Conservation (phyloP, 192 early-diverging fungal species). For the Gorgonomyces haynaldii region DNA sequence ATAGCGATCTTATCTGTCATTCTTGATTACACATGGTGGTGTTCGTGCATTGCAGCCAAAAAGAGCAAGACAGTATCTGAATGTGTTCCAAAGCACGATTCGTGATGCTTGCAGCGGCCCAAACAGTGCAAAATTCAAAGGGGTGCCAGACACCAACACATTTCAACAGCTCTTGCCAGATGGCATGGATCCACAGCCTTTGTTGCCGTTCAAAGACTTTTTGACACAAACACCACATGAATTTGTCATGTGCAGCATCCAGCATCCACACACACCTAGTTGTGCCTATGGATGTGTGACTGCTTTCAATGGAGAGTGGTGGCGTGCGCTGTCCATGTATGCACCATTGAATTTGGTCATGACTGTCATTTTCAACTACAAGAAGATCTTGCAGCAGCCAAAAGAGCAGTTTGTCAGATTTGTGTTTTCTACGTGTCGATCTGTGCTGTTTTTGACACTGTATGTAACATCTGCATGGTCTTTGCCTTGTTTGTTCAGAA, state of each 20-base stretch:
- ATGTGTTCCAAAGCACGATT: constrained; percentile 8
- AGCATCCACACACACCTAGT: constrained; percentile 15
- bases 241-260: constrained; percentile 24
- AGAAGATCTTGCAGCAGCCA: constrained; percentile 17
- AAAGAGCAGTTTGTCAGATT: constrained; percentile 7
- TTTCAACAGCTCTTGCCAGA: constrained; percentile 12
- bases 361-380: constrained; percentile 23
- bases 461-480: constrained; percentile 32
- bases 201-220: constrained; percentile 16
- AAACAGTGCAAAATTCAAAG: constrained; percentile 14
- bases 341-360: constrained; percentile 26
- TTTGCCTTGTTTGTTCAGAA: constrained; percentile 17
- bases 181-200: too few relatives aligned
- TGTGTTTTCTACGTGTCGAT: constrained; percentile 10
- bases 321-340: constrained; percentile 20
- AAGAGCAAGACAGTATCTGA: constrained; percentile 13
- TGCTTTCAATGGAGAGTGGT: constrained; percentile 18
- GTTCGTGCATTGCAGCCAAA: constrained; percentile 14
- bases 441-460: constrained; percentile 18
- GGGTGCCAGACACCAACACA: constrained; percentile 2
- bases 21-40: constrained; percentile 25
- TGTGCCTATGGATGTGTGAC: constrained; percentile 12
- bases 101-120: constrained; percentile 3
- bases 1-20: constrained; percentile 23
- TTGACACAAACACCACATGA: constrained; percentile 17